Percentiles rank a stretch among this genome's conserved stretches.
phyloP scores from a whole-genome alignment of 257 asterid genomes.

The Solanum tarapatanum region DNA sequence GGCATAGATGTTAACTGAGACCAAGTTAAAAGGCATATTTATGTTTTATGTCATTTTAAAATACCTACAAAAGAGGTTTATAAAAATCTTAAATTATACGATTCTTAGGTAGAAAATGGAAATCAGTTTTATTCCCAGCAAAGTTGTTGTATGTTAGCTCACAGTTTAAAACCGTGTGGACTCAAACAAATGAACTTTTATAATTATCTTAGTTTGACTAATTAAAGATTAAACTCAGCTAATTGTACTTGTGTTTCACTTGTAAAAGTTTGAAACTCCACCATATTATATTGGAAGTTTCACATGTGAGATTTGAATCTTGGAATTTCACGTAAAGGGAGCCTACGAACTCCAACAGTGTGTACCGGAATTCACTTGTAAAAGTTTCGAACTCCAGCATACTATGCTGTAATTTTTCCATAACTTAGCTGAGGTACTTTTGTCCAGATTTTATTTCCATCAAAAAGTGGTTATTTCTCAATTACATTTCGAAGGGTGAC shows the following conservation, averaged over 20 bases:
- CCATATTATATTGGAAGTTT: background rate
- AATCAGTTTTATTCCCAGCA: background rate
- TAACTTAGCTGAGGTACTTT: background rate
- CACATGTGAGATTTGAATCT: background rate
- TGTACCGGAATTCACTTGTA: background rate
- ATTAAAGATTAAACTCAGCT: background rate
- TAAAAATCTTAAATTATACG: background rate
- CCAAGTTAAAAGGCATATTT: too few relatives aligned
- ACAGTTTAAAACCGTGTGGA: background rate
- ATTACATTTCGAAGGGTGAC: background rate
- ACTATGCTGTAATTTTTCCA: background rate
- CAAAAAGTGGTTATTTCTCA: background rate
- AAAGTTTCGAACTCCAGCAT: background rate
- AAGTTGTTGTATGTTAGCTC: background rate
- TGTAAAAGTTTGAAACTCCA: background rate
- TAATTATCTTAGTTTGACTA: background rate
- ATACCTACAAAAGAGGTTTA: background rate
- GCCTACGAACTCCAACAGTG: background rate
- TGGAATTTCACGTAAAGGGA: background rate
- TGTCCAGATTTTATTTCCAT: background rate
- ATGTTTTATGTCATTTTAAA: background rate
- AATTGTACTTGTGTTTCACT: background rate
- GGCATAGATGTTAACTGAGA: too few relatives aligned
- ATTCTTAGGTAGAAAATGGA: background rate
- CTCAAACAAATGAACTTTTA: background rate